A percentile compares a stretch with the other conserved stretches of the same genome.
Evolutionary conservation across 2,329 filamentous ascomycete genomes (phyloP).

Genomic region (Aspergillus uvarum): DNA sequence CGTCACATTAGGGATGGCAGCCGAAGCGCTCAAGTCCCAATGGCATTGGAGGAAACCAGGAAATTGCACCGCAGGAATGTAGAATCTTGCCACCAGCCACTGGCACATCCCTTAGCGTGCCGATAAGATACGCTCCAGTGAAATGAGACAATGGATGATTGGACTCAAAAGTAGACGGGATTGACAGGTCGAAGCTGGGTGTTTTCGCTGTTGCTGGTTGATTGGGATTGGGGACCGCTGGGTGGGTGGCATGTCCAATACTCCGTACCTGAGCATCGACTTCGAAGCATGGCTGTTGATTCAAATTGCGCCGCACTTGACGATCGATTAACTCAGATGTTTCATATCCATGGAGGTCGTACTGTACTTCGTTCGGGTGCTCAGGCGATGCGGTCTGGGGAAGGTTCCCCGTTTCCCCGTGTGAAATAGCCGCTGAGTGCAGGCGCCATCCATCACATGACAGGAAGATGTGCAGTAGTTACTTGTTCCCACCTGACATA

Average conservation of each 20-base stretch:
- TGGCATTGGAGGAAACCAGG: conserved; percentile 7
- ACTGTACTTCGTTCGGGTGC: background rate
- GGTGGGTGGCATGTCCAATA: background rate
- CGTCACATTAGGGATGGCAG: conserved; percentile 17
- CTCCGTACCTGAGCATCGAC: background rate
- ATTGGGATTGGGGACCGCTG: background rate
- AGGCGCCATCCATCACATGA: background rate
- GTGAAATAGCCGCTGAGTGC: background rate
- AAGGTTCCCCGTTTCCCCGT: background rate
- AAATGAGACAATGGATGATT: background rate
- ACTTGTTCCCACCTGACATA: too few species aligned
- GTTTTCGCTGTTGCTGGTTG: background rate
- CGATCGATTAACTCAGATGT: background rate
- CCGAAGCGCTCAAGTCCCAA: conserved; percentile 9
- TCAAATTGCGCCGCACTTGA: background rate
- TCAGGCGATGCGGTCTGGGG: background rate
- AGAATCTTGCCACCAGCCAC: background rate
- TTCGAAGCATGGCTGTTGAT: background rate
- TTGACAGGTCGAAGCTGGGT: background rate
- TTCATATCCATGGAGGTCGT: background rate
- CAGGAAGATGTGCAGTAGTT: background rate
- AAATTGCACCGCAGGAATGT: background rate
- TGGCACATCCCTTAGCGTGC: background rate
- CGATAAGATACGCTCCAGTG: background rate
- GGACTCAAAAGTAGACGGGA: background rate